Percentiles rank a stretch among this genome's conserved stretches.
These are phyloP conservation scores for Metarhizium humberi DNA, from an alignment of 2,329 filamentous ascomycete genomes.

Conservation along the genomic window DNA sequence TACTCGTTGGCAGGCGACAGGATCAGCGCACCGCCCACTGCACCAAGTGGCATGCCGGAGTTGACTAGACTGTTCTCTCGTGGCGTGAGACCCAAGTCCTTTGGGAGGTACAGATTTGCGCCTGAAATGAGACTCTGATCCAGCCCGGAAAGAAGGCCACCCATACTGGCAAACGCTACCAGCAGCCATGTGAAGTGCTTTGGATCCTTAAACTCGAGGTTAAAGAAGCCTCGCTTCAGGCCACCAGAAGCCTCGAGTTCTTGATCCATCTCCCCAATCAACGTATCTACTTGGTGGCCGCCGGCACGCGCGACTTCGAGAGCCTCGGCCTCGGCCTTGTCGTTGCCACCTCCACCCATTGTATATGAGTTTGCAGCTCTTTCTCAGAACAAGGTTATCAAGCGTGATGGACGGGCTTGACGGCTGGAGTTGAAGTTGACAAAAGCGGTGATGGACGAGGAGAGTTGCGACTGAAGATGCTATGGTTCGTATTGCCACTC, in stretches of 20 bases:
- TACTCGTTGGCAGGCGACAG: slow-evolving; percentile 59
- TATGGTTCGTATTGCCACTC: neutral
- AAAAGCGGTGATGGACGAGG: neutral
- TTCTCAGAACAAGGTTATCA: neutral
- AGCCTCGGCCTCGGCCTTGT: slow-evolving; percentile 24
- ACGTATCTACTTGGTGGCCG: slow-evolving; percentile 24
- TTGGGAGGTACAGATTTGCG: slow-evolving; percentile 57
- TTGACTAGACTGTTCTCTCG: slow-evolving; percentile 58
- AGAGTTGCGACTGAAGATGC: neutral
- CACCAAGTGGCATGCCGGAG: slow-evolving; percentile 62
- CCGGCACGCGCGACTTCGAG: slow-evolving; percentile 26
- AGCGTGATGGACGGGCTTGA: neutral
- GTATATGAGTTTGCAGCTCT: slow-evolving; percentile 1
- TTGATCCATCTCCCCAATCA: slow-evolving; percentile 32
- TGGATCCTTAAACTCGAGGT: slow-evolving; percentile 51
- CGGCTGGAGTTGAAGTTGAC: neutral
- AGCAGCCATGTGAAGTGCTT: slow-evolving; percentile 58
- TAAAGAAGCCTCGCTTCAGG: slow-evolving; percentile 33
- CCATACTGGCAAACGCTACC: slow-evolving; percentile 66
- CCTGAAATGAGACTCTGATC: slow-evolving; percentile 67
- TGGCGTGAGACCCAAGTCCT: slow-evolving; percentile 43
- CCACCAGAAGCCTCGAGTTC: slow-evolving; percentile 26
- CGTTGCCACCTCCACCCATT: slow-evolving; percentile 9
- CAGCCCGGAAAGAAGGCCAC: slow-evolving; percentile 61
- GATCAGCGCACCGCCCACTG: slow-evolving; percentile 59